Evolutionary conservation across 2,329 filamentous ascomycete genomes (phyloP), one percentile per base, ranked within the genome.

Genomic region (Sarocladium brachiariae): DNA sequence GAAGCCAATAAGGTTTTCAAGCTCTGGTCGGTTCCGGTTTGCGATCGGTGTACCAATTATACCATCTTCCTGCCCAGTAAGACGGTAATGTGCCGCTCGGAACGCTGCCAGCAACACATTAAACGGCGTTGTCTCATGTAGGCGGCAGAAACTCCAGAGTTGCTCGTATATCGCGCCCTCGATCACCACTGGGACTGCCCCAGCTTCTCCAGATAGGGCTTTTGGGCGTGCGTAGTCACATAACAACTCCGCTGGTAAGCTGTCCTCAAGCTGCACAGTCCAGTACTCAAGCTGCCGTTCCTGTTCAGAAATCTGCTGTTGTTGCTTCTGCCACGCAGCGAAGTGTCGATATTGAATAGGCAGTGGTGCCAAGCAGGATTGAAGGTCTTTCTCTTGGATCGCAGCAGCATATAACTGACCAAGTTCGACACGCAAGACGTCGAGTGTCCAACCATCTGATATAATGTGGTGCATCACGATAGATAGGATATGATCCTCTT

Each of bases 291-390:
- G 45, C 30, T 58, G 59, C 2, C 31, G 41, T 3, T 58, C 34
- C 23, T 57, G 46, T 3, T 56, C 43, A 3, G 46, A 41, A 1
- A 48, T 31, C 30, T 57, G 50, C 4, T 43, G 39, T 10, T 51
- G 8, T 2, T 55, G 33, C 51, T 51, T 58, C 24, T 60, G 55
- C 56, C 56, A 55, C 1, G 45, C 27, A 1, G 61, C 45, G n/a
- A 55, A 61, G 49, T 63, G 57, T 2, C 55, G 48, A 21, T 61
- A 63, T 37, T 61, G 58, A n/a, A 63, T 55, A 0, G 60, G 54
- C 0, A 63, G 49, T 0, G 61, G 57, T 0, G 41, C n/a, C 3
- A 59, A 14, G 3, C 39, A n/a, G 11, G 53, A 52, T 1, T 56
- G 30, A 2, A 55, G 57, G 25, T 59, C 54, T 7, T 52, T 21